These are phyloP conservation scores for Penicillium frequentans DNA, from an alignment of 2,329 filamentous ascomycete genomes.

Conservation along the genomic window DNA sequence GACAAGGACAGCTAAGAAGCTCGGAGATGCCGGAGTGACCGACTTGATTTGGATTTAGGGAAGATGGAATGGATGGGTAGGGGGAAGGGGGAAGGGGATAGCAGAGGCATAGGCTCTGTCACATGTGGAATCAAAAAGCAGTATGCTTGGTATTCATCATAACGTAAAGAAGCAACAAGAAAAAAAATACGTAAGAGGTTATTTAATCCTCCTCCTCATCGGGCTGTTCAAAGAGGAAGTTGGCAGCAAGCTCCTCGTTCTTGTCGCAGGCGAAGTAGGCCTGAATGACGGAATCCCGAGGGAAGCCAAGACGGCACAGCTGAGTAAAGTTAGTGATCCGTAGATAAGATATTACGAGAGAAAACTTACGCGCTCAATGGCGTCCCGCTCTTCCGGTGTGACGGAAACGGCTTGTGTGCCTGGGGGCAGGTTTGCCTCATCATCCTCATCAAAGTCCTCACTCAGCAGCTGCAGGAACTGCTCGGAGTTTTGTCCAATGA, in stretches of 20 bases:
- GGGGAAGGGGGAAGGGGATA: background rate
- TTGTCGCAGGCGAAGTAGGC: slow-evolving; percentile 99
- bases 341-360: background rate
- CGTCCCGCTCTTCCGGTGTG: slow-evolving; percentile 93
- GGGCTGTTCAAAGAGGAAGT: slow-evolving; percentile 96
- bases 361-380: slow-evolving; percentile 84
- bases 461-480: slow-evolving; percentile 89
- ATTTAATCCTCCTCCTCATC: slow-evolving; percentile 65
- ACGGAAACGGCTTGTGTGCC: slow-evolving; percentile 88
- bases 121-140: slow-evolving; percentile 18
- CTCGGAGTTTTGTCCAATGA: slow-evolving; percentile 89
- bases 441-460: slow-evolving; percentile 70
- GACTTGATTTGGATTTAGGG: slow-evolving; percentile 3
- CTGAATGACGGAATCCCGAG: slow-evolving; percentile 90
- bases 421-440: slow-evolving; percentile 74
- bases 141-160: slow-evolving; percentile 31
- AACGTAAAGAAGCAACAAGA: slow-evolving; percentile 21
- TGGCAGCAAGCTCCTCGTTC: slow-evolving; percentile 97
- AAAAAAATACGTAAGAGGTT: slow-evolving; percentile 3
- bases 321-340: slow-evolving; percentile 37
- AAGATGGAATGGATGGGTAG: slow-evolving; percentile 4
- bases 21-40: slow-evolving; percentile 2
- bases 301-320: slow-evolving; percentile 91
- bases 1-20: slow-evolving; percentile 1
- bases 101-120: slow-evolving; percentile 7